These are phyloP conservation scores for Hibiscus trionum DNA, from an alignment of 345 rosid genomes.

Conservation along the genomic window DNA sequence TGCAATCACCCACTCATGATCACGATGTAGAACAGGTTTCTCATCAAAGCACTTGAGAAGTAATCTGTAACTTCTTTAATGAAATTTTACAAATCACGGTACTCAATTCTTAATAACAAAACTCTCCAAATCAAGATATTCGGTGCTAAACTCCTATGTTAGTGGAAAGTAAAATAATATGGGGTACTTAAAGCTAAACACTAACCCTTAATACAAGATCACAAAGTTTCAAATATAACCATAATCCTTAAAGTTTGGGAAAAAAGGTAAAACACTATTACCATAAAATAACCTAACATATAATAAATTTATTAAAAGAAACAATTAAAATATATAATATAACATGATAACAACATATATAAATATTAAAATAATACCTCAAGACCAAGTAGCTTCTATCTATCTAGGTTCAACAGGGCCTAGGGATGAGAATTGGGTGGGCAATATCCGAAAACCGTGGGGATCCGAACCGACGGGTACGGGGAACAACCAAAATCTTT, in stretches of 20 bases:
- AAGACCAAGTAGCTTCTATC: not conserved
- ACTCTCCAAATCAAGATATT: not conserved
- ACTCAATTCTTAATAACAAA: not conserved
- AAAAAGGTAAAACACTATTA: not conserved
- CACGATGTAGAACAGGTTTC: not conserved
- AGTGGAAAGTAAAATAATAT: not conserved
- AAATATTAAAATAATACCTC: not conserved
- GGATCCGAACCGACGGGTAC: too few species aligned
- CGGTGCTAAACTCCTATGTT: not conserved
- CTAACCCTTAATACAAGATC: not conserved
- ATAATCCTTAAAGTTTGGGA: not conserved
- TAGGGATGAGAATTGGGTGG: too few species aligned
- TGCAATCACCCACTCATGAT: not conserved
- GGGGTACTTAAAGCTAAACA: not conserved
- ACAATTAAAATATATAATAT: not conserved
- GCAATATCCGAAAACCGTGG: too few species aligned
- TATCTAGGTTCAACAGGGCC: not conserved
- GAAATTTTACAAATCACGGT: not conserved
- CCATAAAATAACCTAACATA: not conserved
- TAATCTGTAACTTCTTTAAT: not conserved
- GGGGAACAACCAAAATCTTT: too few species aligned
- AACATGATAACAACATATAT: not conserved
- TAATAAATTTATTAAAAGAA: not conserved
- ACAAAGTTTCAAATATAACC: not conserved
- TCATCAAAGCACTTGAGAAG: not conserved